Base-by-base conservation (phyloP, 1,284 basidiomycete genomes). In the Marasmius fiardii region DNA sequence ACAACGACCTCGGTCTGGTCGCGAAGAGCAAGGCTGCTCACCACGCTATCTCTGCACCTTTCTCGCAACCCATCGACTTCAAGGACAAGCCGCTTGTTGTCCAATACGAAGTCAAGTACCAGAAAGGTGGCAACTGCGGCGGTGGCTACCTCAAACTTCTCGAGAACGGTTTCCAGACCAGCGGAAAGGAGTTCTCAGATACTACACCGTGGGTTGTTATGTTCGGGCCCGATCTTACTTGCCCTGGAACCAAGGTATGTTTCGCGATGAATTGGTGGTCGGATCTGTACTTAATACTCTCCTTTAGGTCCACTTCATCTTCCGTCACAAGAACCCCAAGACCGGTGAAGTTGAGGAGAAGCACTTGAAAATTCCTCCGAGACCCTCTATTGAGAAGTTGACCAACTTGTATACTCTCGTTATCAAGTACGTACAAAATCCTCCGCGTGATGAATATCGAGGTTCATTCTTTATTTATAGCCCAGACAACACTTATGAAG, bases 21-120 rank as follows among this genome's bases (percentile, higher is more conserved):
- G 90, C 93, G 35, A 96, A 95, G 81, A 86, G 83, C 73, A 92
- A 93, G 78, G 93, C 93, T 58, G 90, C 92, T 51, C 93, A 95
- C 71, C 96, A 98, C 68, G 97, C 97, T 71, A 98, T 99, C 74
- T 98, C 96, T 59, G 93, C 95, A 8, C 88, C 93, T 35, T 95
- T 99, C 74, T 65, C 78, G 28, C 71, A 83, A 62, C 79, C 90
- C 54, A 80, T 98, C 65, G 87, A 91, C 77, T 92, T 95, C 74
- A 85, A 85, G 68, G 79, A 85, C 61, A 85, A 97, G 76, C 92
- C 96, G 43, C 80, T 99, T 51, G 95, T 99, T 61, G 89, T 99
- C 18, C 95, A 98, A 73, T 99, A 99, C 71, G 97, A 99, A 74
- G 95, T 96, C 76, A 98, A 99, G 80, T 93, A 98, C 73, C 96